A percentile compares a stretch with the other conserved stretches of the same genome.
Evolutionary conservation across 208 protist species (phyloP).

Genomic region (Leishmania lainsoni): DNA sequence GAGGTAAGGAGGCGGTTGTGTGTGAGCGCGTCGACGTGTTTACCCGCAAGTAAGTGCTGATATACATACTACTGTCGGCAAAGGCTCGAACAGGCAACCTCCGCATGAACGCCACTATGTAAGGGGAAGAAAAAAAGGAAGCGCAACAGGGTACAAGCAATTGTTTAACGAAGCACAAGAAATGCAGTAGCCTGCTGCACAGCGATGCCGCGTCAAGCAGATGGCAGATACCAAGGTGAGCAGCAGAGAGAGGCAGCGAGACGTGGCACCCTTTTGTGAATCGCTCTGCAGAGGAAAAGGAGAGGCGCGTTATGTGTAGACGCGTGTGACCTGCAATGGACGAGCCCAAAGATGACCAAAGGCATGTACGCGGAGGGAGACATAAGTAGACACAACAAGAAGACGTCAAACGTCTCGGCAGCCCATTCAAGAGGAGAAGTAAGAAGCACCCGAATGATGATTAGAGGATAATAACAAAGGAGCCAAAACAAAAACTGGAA

Average conservation of each 20-base stretch:
- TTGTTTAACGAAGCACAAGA: background rate
- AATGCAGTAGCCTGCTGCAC: background rate
- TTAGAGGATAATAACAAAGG: background rate
- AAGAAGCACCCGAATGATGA: background rate
- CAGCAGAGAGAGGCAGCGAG: background rate
- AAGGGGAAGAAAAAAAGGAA: no score
- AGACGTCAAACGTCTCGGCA: no score
- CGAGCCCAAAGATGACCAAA: background rate
- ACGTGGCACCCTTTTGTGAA: background rate
- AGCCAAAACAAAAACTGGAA: background rate
- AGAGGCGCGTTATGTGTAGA: background rate
- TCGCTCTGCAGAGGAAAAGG: background rate
- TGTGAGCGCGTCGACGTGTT: no score
- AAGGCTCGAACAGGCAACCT: no score
- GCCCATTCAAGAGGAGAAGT: no score
- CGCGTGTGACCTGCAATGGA: no score
- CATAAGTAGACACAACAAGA: background rate
- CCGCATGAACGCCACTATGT: no score
- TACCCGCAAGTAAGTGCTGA: no score
- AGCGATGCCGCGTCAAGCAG: background rate
- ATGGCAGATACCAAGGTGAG: background rate
- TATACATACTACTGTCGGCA: no score
- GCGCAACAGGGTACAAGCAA: no score
- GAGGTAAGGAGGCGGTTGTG: no score
- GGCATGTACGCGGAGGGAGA: background rate